Percentiles rank a stretch among this genome's conserved stretches.
Conservation (phyloP, 805 yeast genomes). For the Maudiozyma serrabonitensis region DNA sequence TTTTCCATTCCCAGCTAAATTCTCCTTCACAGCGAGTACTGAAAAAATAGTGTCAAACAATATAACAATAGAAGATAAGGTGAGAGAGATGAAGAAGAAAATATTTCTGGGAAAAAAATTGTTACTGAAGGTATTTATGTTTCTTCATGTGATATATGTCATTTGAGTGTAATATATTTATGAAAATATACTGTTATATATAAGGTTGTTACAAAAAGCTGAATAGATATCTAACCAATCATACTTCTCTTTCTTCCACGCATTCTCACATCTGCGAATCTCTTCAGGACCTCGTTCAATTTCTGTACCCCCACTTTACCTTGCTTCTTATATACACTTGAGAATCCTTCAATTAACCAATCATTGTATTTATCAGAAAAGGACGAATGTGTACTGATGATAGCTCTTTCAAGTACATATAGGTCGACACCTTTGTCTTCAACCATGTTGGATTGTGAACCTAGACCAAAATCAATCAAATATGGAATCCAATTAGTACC, state of each 20-base stretch:
- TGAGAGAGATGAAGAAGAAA: too few relatives aligned
- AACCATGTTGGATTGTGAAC: constrained; percentile 60
- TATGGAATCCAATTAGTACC: constrained; percentile 35
- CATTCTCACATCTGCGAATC: constrained; percentile 75
- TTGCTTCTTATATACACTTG: constrained; percentile 26
- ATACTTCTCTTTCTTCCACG: constrained; percentile 93
- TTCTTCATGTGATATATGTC: too few relatives aligned
- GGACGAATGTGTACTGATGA: constrained; percentile 80
- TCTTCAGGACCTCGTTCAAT: constrained; percentile 43
- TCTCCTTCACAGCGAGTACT: not conserved
- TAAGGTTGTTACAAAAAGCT: not conserved
- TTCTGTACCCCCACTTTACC: constrained; percentile 33
- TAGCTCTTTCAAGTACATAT: constrained; percentile 87
- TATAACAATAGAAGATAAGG: not conserved
- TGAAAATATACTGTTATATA: not conserved
- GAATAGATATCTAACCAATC: constrained; percentile 51
- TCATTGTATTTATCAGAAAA: constrained; percentile 51
- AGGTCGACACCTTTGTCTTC: constrained; percentile 98
- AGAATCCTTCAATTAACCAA: constrained; percentile 70
- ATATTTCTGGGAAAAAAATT: too few relatives aligned
- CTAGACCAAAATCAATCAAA: constrained; percentile 86
- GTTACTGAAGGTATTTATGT: too few relatives aligned
- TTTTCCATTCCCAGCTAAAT: not conserved
- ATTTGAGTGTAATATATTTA: too few relatives aligned
- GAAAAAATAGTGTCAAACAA: not conserved